Conservation (phyloP, 345 rosid species). For the Gossypium mustelinum region DNA sequence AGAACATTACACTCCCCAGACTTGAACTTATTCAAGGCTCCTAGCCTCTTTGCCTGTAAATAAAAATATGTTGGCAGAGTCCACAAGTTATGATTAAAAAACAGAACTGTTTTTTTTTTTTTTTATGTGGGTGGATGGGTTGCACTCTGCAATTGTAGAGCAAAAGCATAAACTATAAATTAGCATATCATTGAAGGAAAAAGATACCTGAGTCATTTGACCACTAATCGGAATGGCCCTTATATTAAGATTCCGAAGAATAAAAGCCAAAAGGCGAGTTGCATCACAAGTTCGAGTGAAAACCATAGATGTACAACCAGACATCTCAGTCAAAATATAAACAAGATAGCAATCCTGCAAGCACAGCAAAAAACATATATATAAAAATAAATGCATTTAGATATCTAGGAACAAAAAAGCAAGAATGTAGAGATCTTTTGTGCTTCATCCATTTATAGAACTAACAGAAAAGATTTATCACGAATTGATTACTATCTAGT, state of each 20-base stretch:
- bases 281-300: conserved; percentile 93
- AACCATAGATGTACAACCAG: conserved; percentile 79
- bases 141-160: neutral
- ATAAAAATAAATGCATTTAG: neutral
- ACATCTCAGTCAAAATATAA: conserved; percentile 61
- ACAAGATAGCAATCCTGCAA: conserved; percentile 91
- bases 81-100: neutral
- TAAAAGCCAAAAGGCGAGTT: conserved; percentile 63
- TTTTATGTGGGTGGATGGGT: neutral
- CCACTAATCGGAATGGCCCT: conserved; percentile 97
- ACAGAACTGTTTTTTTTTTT: neutral
- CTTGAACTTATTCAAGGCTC: conserved; percentile 89
- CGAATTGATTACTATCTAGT: neutral
- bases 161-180: neutral
- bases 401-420: neutral
- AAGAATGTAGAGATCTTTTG: neutral
- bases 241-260: conserved; percentile 83
- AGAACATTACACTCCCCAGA: conserved; percentile 92
- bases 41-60: conserved; percentile 82
- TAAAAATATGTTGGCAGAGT: conserved; percentile 6
- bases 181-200: neutral
- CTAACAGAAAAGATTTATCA: neutral
- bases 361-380: conserved; percentile 10
- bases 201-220: conserved; percentile 82
- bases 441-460: neutral